These are phyloP conservation scores for Pleurozium schreberi DNA, from an alignment of 225 moss, liverwort and hornwort species.

Conservation along the genomic window DNA sequence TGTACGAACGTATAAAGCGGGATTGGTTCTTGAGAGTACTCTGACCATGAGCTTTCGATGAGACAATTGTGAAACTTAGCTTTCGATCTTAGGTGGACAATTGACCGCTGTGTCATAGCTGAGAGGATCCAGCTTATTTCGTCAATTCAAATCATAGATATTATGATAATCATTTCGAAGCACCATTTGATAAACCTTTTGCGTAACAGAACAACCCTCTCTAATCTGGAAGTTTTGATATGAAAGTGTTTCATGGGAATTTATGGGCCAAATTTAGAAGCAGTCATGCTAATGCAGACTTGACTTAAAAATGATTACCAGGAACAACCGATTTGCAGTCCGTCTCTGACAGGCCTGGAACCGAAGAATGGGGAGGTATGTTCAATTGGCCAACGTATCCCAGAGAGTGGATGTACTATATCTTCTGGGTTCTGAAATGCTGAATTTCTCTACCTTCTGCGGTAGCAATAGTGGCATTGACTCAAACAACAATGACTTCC, in stretches of 20 bases:
- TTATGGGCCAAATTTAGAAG: not conserved
- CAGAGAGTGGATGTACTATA: not conserved
- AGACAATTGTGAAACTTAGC: not conserved
- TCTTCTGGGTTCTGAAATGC: not conserved
- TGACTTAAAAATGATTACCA: constrained; percentile 20
- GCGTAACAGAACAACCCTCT: not conserved
- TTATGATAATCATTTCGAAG: not conserved
- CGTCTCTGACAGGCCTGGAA: constrained; percentile 20
- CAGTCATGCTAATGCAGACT: constrained; percentile 10
- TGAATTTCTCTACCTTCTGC: not conserved
- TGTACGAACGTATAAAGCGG: not conserved
- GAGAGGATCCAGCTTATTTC: not conserved
- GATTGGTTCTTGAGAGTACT: not conserved
- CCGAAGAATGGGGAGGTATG: constrained; percentile 39
- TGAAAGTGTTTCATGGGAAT: not conserved
- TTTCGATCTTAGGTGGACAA: not conserved
- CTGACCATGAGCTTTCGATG: not conserved
- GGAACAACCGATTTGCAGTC: constrained; percentile 19
- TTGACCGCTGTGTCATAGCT: not conserved
- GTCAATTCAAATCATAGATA: not conserved
- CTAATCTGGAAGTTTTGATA: not conserved
- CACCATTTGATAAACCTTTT: not conserved
- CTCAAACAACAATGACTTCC: not conserved
- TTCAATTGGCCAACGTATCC: constrained; percentile 12
- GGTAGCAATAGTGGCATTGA: not conserved